Evolutionary conservation across 768 basidiomycete species (phyloP), one percentile per base, ranked within the genome.

Genomic region (Auricularia heimuer): DNA sequence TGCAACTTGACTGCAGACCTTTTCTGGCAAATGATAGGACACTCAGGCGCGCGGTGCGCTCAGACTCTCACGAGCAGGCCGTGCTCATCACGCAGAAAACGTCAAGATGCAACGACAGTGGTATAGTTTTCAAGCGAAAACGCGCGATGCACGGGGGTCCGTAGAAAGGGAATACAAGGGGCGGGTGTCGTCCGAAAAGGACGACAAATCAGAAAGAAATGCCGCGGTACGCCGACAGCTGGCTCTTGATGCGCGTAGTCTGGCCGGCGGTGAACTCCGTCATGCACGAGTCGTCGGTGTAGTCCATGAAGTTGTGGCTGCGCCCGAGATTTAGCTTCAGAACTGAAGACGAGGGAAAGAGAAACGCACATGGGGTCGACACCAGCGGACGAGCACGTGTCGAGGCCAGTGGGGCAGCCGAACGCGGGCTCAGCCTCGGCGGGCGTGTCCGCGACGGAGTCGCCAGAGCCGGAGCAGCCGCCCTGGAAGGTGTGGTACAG

Each of bases 401-500:
- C 75, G 4, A 68, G 69, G 3, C 68, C 69, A 11, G 66, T 65
- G 3, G 77, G 77, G 69, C 79, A 80, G 1, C 78, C 78, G 33
- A 39, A 65, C n/a, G 70, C 69, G 24, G 65, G 54, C 63, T 71
- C 72, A 12, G 71, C 73, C 21, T 73, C 54, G 16, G 65, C 33
- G 39, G 68, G 65, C 45, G 70, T 71, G 58, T 70, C 81, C 16
- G 68, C 68, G 64, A 83, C 81, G 24, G 62, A 67, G 69, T 83
- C 82, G 35, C 81, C 82, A 37, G 68, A 65, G 51, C 67, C 64
- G 61, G 54, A 58, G 64, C 64, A 65, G 18, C 64, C 64, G 44
- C 60, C 64, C 54, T 65, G 64, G 80, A 83, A 84, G 33, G 83
- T 83, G 74, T 84, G 83, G 73, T 78, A 84, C 33, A 84, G 77